phyloP scores from a whole-genome alignment of 176 grass and related monocot species.

The Pontederia paniculata region DNA sequence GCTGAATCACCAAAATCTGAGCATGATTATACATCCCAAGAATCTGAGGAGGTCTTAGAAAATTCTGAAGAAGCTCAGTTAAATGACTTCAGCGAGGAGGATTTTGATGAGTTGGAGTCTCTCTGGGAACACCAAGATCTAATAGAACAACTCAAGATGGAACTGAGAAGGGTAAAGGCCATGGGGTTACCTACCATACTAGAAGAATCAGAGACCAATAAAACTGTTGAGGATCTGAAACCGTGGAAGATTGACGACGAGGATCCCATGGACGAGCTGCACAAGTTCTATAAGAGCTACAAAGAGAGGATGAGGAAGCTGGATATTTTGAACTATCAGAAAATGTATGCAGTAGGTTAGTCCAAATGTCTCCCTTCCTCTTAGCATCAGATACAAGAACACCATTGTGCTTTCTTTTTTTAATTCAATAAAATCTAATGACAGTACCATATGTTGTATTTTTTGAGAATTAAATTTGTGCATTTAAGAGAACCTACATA shows the following conservation, averaged over 20 bases:
- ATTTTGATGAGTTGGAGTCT: slow-evolving; percentile 74
- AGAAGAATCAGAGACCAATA: slow-evolving; percentile 75
- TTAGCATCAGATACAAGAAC: background rate
- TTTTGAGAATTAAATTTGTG: no score
- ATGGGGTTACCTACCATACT: slow-evolving; percentile 63
- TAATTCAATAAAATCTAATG: no score
- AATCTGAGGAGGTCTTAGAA: slow-evolving; percentile 10
- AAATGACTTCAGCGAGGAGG: slow-evolving; percentile 61
- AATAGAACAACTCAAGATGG: slow-evolving; percentile 85
- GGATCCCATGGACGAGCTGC: slow-evolving; percentile 79
- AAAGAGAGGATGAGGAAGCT: slow-evolving; percentile 96
- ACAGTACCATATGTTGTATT: no score
- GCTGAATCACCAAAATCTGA: slow-evolving; percentile 25
- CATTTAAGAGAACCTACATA: background rate
- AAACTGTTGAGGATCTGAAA: slow-evolving; percentile 69
- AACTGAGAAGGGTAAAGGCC: slow-evolving; percentile 71
- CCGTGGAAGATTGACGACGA: slow-evolving; percentile 74
- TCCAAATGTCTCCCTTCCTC: background rate
- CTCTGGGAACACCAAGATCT: slow-evolving; percentile 95
- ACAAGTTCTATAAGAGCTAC: slow-evolving; percentile 92
- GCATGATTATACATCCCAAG: slow-evolving; percentile 21
- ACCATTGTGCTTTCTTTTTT: background rate
- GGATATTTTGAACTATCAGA: slow-evolving; percentile 83
- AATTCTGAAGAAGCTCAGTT: slow-evolving; percentile 31
- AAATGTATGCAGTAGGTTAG: slow-evolving; percentile 94